These are phyloP conservation scores for Paramarasmius palmivorus DNA, from an alignment of 1,284 basidiomycete species.

Conservation along the genomic window DNA sequence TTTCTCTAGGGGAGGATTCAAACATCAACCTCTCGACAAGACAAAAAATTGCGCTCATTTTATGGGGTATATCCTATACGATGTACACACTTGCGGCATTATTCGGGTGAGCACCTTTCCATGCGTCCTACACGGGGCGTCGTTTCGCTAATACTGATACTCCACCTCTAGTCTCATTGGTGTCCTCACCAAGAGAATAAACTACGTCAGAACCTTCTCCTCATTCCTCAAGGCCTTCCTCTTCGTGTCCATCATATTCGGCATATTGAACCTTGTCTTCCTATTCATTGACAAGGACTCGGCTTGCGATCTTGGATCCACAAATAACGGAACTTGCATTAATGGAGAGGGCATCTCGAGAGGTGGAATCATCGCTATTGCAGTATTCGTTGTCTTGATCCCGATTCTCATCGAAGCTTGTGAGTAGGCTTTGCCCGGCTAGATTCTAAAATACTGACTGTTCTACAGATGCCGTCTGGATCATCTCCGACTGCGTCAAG, in stretches of 20 bases:
- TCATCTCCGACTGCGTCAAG: slow-evolving; percentile 2
- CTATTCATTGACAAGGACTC: slow-evolving; percentile 10
- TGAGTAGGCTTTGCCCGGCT: slow-evolving; percentile 1
- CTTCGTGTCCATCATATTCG: slow-evolving; percentile 1
- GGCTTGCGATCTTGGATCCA: slow-evolving; percentile 3
- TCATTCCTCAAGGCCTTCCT: slow-evolving; percentile 4
- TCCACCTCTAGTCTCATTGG: slow-evolving; percentile 3
- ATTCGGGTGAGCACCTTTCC: slow-evolving; percentile 7
- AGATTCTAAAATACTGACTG: too few species aligned
- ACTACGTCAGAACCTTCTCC: slow-evolving; percentile 7
- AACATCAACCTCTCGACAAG: neutral
- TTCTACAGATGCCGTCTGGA: slow-evolving; percentile 1
- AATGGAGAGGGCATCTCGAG: slow-evolving; percentile 6
- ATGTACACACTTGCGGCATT: slow-evolving; percentile 5
- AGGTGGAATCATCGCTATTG: slow-evolving; percentile 7
- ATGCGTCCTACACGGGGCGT: neutral
- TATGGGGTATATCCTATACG: slow-evolving; percentile 9
- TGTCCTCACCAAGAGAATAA: slow-evolving; percentile 10
- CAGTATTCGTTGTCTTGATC: slow-evolving; percentile 5
- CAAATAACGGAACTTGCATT: slow-evolving; percentile 7
- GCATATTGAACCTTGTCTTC: slow-evolving; percentile 11
- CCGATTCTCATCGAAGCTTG: slow-evolving; percentile 13
- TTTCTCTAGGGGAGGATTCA: neutral
- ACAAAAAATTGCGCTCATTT: slow-evolving; percentile 3
- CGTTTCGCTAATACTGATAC: neutral